Evolutionary conservation across 2,329 filamentous ascomycete species (phyloP).

Genomic region (Emergomyces africanus): DNA sequence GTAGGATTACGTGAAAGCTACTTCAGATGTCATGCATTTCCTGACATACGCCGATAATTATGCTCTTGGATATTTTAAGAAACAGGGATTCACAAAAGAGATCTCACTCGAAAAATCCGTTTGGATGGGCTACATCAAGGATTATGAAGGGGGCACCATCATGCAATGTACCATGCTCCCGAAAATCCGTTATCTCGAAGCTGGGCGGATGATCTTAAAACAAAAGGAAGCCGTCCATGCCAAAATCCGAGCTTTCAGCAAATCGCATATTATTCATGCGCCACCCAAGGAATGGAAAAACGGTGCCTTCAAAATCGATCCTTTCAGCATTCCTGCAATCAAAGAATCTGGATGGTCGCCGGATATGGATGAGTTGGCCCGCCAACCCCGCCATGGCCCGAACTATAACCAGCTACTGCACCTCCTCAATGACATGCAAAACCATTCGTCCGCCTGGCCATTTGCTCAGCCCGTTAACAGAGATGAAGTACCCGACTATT

Average conservation of each 20-base stretch:
- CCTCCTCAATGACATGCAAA: constrained; percentile 88
- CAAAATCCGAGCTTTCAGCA: constrained; percentile 85
- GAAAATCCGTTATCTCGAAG: constrained; percentile 84
- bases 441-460: constrained; percentile 85
- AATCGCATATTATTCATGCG: constrained; percentile 73
- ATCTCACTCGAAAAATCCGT: constrained; percentile 80
- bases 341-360: constrained; percentile 87
- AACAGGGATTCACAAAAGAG: constrained; percentile 97
- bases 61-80: constrained; percentile 97
- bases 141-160: constrained; percentile 96
- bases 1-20: constrained; percentile 86
- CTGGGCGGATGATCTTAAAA: constrained; percentile 86
- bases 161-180: constrained; percentile 99
- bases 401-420: constrained; percentile 92
- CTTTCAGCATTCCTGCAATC: constrained; percentile 76
- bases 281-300: constrained; percentile 80
- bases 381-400: constrained; percentile 87
- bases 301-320: constrained; percentile 63
- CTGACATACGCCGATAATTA: constrained; percentile 98
- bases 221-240: constrained; percentile 92
- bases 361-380: constrained; percentile 93
- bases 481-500: constrained; percentile 97
- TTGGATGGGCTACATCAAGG: constrained; percentile 99
- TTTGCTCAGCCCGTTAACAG: constrained; percentile 88
- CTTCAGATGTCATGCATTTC: constrained; percentile 95